Conservation (phyloP, 2,329 filamentous ascomycete genomes). For the Ophiostoma ulmi region DNA sequence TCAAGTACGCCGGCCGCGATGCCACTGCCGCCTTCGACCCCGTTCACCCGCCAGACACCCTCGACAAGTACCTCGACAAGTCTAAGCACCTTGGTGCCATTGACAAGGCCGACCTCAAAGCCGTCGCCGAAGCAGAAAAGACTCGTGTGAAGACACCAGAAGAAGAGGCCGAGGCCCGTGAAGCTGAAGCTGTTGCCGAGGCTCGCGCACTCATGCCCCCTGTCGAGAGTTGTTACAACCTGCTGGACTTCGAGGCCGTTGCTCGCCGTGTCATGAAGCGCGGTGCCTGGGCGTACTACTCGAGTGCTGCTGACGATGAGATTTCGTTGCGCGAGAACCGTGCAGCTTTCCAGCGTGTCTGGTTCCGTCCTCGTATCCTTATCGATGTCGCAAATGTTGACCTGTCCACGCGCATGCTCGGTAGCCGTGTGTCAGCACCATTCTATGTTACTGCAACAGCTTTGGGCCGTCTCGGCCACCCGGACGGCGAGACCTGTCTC, state of each 20-base stretch:
- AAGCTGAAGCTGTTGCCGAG: constrained; percentile 59
- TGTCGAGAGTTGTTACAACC: constrained; percentile 83
- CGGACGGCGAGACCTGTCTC: constrained; percentile 87
- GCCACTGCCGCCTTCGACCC: constrained; percentile 88
- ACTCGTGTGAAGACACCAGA: constrained; percentile 34
- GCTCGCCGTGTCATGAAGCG: constrained; percentile 90
- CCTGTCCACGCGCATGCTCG: constrained; percentile 88
- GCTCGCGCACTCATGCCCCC: constrained; percentile 70
- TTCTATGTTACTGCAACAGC: constrained; percentile 97
- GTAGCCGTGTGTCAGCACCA: constrained; percentile 73
- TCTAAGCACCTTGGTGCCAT: constrained; percentile 86
- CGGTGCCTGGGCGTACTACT: constrained; percentile 96
- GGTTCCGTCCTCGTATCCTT: constrained; percentile 88
- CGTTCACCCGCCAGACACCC: constrained; percentile 80
- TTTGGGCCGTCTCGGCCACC: constrained; percentile 87
- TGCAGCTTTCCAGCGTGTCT: constrained; percentile 89
- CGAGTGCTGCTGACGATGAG: constrained; percentile 83
- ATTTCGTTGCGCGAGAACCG: constrained; percentile 96
- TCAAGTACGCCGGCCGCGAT: constrained; percentile 95
- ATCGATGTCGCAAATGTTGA: constrained; percentile 86
- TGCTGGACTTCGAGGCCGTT: constrained; percentile 93
- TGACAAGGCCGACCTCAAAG: constrained; percentile 66
- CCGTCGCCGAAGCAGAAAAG: constrained; percentile 58
- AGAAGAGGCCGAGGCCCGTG: constrained; percentile 60
- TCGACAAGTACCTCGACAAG: constrained; percentile 75